These are phyloP conservation scores for Martiniozyma abietophila DNA, from an alignment of 805 yeast genomes.

Conservation along the genomic window DNA sequence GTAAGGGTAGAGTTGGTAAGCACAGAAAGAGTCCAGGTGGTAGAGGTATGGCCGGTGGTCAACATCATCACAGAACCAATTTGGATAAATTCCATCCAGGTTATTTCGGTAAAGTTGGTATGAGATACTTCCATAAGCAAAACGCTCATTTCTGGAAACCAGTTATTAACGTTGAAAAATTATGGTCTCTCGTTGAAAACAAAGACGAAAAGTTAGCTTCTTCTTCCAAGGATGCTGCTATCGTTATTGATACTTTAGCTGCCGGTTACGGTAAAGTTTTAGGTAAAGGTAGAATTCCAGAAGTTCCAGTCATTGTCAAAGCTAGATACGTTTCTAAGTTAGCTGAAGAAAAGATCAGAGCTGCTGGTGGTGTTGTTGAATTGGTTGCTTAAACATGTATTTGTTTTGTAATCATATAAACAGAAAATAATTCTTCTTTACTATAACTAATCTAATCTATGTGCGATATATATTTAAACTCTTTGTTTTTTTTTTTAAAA, in stretches of 20 bases:
- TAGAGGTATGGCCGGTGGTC: constrained; percentile 99
- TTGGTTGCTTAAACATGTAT: constrained; percentile 98
- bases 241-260: constrained; percentile 98
- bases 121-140: constrained; percentile 99
- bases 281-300: constrained; percentile 98
- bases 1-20: constrained; percentile 99
- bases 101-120: constrained; percentile 99
- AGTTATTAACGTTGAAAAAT: constrained; percentile 94
- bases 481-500: no score
- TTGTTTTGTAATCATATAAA: no score
- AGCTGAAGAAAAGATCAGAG: constrained; percentile 99
- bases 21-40: constrained; percentile 99
- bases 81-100: constrained; percentile 99
- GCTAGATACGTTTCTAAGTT: constrained; percentile 98
- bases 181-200: constrained; percentile 95
- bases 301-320: constrained; percentile 97
- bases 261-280: constrained; percentile 99
- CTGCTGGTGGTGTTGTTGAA: constrained; percentile 99
- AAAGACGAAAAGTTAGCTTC: constrained; percentile 88
- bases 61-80: constrained; percentile 99
- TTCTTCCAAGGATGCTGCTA: constrained; percentile 84
- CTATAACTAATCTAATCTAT: no score
- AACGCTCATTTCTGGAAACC: constrained; percentile 95
- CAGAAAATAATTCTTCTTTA: constrained; percentile 1
- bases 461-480: no score